Evolutionary conservation across 192 early-diverging fungal species (phyloP).

Genomic region (Diversispora eburnea): DNA sequence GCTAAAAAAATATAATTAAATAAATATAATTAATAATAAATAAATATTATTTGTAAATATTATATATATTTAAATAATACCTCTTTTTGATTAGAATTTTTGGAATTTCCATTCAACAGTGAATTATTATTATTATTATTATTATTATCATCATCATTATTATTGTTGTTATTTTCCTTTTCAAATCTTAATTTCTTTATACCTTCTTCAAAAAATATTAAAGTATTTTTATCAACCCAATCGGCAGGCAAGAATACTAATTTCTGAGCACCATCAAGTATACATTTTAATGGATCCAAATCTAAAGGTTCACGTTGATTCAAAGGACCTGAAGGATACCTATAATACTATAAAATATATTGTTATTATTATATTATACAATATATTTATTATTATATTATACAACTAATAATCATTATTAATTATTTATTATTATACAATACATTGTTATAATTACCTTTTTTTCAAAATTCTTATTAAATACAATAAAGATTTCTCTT

Average conservation of each 20-base stretch:
- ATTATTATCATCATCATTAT: not conserved
- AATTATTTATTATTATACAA: not conserved
- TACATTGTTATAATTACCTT: not conserved
- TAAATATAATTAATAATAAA: not conserved
- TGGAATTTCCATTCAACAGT: no score
- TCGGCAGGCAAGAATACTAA: not conserved
- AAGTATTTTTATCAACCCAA: conserved; percentile 11
- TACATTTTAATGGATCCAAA: not conserved
- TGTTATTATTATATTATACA: not conserved
- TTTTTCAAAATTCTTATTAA: conserved; percentile 9
- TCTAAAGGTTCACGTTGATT: no score
- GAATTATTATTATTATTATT: not conserved
- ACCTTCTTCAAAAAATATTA: conserved; percentile 9
- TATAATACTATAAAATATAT: not conserved
- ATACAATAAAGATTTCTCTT: not conserved
- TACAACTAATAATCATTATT: not conserved
- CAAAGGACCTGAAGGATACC: not conserved
- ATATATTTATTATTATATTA: not conserved
- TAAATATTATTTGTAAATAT: no score
- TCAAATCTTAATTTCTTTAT: not conserved
- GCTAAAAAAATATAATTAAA: not conserved
- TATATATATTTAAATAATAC: no score
- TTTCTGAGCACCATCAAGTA: not conserved
- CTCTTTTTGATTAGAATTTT: no score
- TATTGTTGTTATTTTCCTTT: not conserved